These are phyloP conservation scores for Penicillium rolfsii DNA, from an alignment of 2,329 filamentous ascomycete genomes.

Conservation along the genomic window DNA sequence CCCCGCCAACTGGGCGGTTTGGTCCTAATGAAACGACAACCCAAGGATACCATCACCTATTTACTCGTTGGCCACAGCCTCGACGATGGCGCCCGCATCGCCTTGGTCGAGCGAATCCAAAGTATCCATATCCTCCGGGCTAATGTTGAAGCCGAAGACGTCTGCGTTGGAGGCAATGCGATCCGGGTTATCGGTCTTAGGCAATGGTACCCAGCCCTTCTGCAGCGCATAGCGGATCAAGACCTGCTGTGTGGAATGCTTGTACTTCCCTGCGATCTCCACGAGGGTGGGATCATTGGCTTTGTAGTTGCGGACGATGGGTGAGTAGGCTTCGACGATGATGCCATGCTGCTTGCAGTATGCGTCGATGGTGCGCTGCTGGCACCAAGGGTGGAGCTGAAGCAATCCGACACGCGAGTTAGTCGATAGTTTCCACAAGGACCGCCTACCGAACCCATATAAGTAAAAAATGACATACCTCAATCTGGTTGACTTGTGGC, in stretches of 20 bases:
- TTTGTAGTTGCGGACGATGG: slow-evolving; percentile 68
- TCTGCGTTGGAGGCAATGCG: slow-evolving; percentile 69
- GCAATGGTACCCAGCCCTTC: slow-evolving; percentile 72
- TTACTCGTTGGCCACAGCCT: slow-evolving; percentile 51
- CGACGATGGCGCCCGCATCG: slow-evolving; percentile 51
- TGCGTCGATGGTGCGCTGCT: slow-evolving; percentile 62
- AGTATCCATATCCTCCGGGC: slow-evolving; percentile 59
- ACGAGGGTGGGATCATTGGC: slow-evolving; percentile 69
- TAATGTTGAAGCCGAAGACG: slow-evolving; percentile 64
- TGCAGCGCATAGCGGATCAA: slow-evolving; percentile 81
- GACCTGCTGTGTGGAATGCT: slow-evolving; percentile 74
- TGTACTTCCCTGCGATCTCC: slow-evolving; percentile 70
- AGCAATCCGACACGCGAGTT: background rate
- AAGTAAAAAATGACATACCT: slow-evolving; percentile 53
- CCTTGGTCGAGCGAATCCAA: slow-evolving; percentile 58
- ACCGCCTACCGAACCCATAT: slow-evolving; percentile 20
- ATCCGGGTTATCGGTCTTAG: slow-evolving; percentile 71
- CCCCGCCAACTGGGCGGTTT: background rate
- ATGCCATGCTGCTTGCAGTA: slow-evolving; percentile 59
- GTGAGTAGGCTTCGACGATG: slow-evolving; percentile 58
- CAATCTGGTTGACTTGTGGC: slow-evolving; percentile 74
- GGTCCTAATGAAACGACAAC: background rate
- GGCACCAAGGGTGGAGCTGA: slow-evolving; percentile 72
- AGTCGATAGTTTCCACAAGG: background rate
- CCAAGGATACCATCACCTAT: slow-evolving; percentile 9